These are phyloP conservation scores for Mortierella sp. DNA, from an alignment of 371 early-diverging fungal genomes.

Conservation along the genomic window DNA sequence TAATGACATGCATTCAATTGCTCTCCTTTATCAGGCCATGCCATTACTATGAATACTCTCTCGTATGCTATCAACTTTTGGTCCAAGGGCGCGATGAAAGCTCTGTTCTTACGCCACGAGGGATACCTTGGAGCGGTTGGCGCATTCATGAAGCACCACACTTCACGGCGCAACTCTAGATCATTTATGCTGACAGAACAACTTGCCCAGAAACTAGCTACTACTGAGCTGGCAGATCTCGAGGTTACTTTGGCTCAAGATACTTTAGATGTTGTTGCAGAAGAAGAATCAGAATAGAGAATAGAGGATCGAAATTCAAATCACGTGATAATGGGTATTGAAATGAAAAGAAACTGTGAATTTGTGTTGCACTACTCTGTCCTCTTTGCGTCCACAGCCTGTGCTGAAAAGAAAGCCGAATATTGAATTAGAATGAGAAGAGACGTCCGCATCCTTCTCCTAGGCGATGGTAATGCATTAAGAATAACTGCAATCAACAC, in stretches of 20 bases:
- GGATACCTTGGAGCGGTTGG: slow-evolving; percentile 97
- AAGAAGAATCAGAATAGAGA: slow-evolving; percentile 41
- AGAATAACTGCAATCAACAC: background rate
- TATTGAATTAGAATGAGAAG: slow-evolving; percentile 75
- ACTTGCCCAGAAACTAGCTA: slow-evolving; percentile 39
- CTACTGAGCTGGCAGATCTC: slow-evolving; percentile 28
- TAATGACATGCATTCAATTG: background rate
- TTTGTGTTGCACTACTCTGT: background rate
- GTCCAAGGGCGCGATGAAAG: slow-evolving; percentile 96
- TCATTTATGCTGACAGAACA: slow-evolving; percentile 50
- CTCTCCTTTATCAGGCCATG: slow-evolving; percentile 74
- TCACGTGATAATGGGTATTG: background rate
- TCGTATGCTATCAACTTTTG: slow-evolving; percentile 97
- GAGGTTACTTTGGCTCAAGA: slow-evolving; percentile 50
- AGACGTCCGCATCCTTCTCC: slow-evolving; percentile 90
- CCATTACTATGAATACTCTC: slow-evolving; percentile 96
- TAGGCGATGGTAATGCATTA: slow-evolving; percentile 84
- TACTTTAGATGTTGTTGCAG: slow-evolving; percentile 54
- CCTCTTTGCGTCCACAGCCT: background rate
- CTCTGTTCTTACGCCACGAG: slow-evolving; percentile 96
- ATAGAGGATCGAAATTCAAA: background rate
- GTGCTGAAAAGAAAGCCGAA: background rate
- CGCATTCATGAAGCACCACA: slow-evolving; percentile 75
- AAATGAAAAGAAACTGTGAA: background rate
- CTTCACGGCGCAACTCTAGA: slow-evolving; percentile 53